A percentile compares a stretch with the other conserved stretches of the same genome.
These are phyloP conservation scores for Blepharisma japonicum DNA, from an alignment of 73 alveolate genomes.

Conservation along the genomic window DNA sequence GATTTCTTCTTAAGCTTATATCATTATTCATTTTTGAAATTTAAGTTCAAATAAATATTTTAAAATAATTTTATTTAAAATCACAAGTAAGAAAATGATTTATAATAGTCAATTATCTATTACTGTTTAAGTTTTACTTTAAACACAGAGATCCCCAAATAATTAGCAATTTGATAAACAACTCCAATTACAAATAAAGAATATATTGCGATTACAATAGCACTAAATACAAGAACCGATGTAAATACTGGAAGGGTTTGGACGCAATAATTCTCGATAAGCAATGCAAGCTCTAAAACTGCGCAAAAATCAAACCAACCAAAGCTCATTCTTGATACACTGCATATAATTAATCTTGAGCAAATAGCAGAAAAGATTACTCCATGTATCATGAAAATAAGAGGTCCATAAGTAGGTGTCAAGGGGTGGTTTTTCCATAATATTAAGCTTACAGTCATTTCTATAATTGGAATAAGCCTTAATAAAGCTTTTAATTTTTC, in stretches of 20 bases:
- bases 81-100: too few species aligned
- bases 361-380: not conserved
- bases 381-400: conserved; percentile 1
- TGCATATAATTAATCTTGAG: conserved; percentile 17
- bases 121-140: not conserved
- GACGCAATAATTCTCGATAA: not conserved
- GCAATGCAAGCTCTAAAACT: not conserved
- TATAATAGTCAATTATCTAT: not conserved
- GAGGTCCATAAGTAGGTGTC: conserved; percentile 13
- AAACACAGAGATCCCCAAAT: conserved; percentile 1
- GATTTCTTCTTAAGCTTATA: too few species aligned
- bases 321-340: not conserved
- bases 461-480: conserved; percentile 10
- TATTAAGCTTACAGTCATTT: not conserved
- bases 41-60: too few species aligned
- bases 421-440: not conserved
- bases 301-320: not conserved
- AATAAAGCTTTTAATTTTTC: not conserved
- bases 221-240: not conserved
- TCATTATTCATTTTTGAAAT: too few species aligned
- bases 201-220: not conserved
- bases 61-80: too few species aligned
- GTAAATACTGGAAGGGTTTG: not conserved
- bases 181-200: not conserved
- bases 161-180: not conserved